phyloP scores from a whole-genome alignment of 176 grass and related monocot species.

The Echinochloa phyllopogon region DNA sequence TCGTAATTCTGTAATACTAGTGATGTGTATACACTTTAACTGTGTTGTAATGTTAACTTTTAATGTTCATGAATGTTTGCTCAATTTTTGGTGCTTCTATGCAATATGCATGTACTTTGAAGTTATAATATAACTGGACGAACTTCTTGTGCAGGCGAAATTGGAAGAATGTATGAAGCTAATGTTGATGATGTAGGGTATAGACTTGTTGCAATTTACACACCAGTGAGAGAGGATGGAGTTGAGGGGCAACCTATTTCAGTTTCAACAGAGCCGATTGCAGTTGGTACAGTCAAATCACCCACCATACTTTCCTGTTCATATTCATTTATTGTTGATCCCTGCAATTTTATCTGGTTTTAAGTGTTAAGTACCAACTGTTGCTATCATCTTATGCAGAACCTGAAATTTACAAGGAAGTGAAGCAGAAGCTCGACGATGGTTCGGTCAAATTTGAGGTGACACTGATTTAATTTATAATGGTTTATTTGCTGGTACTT shows the following conservation, averaged over 20 bases:
- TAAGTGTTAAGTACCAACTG: slow-evolving; percentile 15
- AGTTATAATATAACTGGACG: slow-evolving; percentile 22
- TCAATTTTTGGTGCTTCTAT: slow-evolving; percentile 21
- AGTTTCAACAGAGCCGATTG: slow-evolving; percentile 86
- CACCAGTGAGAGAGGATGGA: slow-evolving; percentile 92
- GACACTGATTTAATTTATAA: slow-evolving; percentile 23
- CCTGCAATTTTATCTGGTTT: background rate
- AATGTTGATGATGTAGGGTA: slow-evolving; percentile 98
- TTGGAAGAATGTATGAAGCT: slow-evolving; percentile 88
- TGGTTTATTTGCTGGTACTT: slow-evolving; percentile 8
- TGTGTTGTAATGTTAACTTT: background rate
- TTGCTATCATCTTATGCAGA: slow-evolving; percentile 62
- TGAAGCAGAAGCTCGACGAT: slow-evolving; percentile 87
- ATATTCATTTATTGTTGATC: slow-evolving; percentile 17
- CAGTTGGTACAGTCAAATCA: slow-evolving; percentile 76
- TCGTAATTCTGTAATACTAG: slow-evolving; percentile 2
- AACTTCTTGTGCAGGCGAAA: slow-evolving; percentile 67
- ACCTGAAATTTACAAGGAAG: slow-evolving; percentile 86
- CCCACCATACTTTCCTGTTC: slow-evolving; percentile 25
- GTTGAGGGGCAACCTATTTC: slow-evolving; percentile 90
- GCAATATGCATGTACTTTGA: background rate
- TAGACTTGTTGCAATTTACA: slow-evolving; percentile 92
- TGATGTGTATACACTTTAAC: background rate
- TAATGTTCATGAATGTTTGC: background rate
- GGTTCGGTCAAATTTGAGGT: slow-evolving; percentile 97